Evolutionary conservation across 225 moss, liverwort and hornwort genomes (phyloP).

Genomic region (Rhytidiadelphus loreus): DNA sequence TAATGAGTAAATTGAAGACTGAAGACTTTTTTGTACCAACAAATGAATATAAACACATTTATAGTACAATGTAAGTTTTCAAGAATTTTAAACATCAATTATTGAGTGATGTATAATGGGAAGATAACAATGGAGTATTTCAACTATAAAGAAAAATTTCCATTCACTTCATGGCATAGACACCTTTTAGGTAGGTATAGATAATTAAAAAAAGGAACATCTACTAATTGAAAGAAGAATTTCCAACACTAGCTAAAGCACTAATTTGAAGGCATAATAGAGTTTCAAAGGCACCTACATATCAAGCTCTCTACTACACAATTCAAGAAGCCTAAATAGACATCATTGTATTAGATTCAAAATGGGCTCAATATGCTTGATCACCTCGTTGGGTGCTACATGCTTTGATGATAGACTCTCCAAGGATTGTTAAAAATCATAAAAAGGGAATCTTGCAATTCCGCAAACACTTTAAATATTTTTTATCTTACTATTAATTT

Average conservation of each 20-base stretch:
- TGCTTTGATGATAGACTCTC: rapidly evolving
- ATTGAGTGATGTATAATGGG: rapidly evolving
- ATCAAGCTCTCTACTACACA: rapidly evolving
- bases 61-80: neutral
- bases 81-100: neutral
- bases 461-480: rapidly evolving
- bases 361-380: neutral
- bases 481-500: neutral
- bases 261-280: neutral
- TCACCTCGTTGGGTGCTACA: rapidly evolving
- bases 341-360: rapidly evolving
- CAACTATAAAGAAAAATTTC: no score
- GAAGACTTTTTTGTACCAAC: neutral
- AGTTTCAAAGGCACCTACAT: no score
- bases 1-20: neutral
- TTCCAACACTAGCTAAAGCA: neutral
- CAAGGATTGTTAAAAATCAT: rapidly evolving
- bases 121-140: neutral
- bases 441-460: neutral
- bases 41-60: neutral
- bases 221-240: neutral
- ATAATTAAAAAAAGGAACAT: neutral
- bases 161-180: neutral
- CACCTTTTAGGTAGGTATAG: neutral
- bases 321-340: rapidly evolving